Conservation (phyloP, 1,284 basidiomycete species). For the Irpex rosettiformis region DNA sequence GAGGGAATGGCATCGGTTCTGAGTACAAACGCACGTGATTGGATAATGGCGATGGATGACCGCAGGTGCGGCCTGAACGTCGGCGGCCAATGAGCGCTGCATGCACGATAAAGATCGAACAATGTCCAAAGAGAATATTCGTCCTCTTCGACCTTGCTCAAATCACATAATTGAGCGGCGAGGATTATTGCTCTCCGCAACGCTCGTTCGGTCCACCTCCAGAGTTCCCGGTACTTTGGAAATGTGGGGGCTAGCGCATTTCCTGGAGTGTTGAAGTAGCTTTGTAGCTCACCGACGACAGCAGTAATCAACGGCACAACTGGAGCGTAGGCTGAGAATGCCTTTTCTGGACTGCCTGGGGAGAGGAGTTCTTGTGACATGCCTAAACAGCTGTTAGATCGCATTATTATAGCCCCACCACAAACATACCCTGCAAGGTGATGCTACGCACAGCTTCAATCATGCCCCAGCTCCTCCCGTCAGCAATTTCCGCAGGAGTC, state of each 20-base stretch:
- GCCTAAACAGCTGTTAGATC: conserved; percentile 30
- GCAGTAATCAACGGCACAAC: conserved; percentile 51
- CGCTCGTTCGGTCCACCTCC: conserved; percentile 75
- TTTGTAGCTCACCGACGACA: conserved; percentile 47
- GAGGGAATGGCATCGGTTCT: conserved; percentile 34
- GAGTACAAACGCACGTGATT: conserved; percentile 68
- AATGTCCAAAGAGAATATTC: conserved; percentile 50
- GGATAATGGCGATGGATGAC: conserved; percentile 62
- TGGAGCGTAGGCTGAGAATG: conserved; percentile 52
- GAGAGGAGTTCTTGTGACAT: conserved; percentile 51
- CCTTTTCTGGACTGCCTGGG: conserved; percentile 41
- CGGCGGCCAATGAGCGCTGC: conserved; percentile 69
- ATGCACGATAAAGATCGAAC: conserved; percentile 59
- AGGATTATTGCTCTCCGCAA: conserved; percentile 67
- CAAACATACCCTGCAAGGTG: conserved; percentile 60
- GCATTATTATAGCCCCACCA: background rate
- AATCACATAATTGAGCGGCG: conserved; percentile 44
- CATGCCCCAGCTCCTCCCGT: conserved; percentile 64
- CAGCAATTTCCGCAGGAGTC: conserved; percentile 43
- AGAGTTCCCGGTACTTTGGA: conserved; percentile 63
- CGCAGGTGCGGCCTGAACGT: conserved; percentile 73
- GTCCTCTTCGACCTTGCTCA: conserved; percentile 31
- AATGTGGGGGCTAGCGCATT: conserved; percentile 48
- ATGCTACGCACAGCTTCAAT: conserved; percentile 61
- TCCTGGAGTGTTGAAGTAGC: conserved; percentile 31